These are phyloP conservation scores for Elongisporangium undulatum DNA, from an alignment of 352 stramenopile genomes.

Conservation along the genomic window DNA sequence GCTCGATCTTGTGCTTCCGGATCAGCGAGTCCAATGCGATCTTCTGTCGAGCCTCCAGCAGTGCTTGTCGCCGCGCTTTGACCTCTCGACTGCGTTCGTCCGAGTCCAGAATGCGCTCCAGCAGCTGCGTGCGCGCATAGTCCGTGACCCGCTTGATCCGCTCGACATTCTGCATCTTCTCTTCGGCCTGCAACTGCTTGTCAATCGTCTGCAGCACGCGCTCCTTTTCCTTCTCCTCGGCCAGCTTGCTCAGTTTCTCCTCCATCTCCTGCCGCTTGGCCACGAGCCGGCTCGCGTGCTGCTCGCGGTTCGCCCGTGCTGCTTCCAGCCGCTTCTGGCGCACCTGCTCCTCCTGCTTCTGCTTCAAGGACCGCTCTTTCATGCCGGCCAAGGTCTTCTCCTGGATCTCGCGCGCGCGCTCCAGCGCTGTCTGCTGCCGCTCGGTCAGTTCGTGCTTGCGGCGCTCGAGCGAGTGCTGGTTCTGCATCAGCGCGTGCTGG, in stretches of 20 bases:
- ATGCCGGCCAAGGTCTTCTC: conserved; percentile 50
- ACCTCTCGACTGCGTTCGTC: conserved; percentile 53
- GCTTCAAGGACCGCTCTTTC: conserved; percentile 47
- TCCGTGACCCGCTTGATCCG: conserved; percentile 69
- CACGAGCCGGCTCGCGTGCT: conserved; percentile 29
- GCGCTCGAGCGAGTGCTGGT: conserved; percentile 51
- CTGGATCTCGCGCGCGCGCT: conserved; percentile 58
- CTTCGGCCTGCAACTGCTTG: conserved; percentile 39
- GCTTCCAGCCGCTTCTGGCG: conserved; percentile 61
- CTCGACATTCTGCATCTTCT: conserved; percentile 68
- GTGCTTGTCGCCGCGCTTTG: conserved; percentile 56
- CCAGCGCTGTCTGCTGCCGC: conserved; percentile 45
- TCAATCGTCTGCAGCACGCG: conserved; percentile 50
- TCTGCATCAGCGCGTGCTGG: conserved; percentile 50
- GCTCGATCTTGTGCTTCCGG: conserved; percentile 59
- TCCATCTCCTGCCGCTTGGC: conserved; percentile 41
- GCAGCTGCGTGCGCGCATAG: conserved; percentile 56
- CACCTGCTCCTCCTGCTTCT: conserved; percentile 64
- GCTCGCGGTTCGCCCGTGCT: conserved; percentile 31
- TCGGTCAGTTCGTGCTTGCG: conserved; percentile 58
- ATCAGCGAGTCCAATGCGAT: conserved; percentile 56
- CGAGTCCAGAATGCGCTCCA: conserved; percentile 48
- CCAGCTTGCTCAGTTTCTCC: conserved; percentile 16
- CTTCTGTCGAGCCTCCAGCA: conserved; percentile 58
- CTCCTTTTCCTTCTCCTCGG: conserved; percentile 32